Evolutionary conservation across 225 moss, liverwort and hornwort genomes (phyloP).

Genomic region (Bryum argenteum): DNA sequence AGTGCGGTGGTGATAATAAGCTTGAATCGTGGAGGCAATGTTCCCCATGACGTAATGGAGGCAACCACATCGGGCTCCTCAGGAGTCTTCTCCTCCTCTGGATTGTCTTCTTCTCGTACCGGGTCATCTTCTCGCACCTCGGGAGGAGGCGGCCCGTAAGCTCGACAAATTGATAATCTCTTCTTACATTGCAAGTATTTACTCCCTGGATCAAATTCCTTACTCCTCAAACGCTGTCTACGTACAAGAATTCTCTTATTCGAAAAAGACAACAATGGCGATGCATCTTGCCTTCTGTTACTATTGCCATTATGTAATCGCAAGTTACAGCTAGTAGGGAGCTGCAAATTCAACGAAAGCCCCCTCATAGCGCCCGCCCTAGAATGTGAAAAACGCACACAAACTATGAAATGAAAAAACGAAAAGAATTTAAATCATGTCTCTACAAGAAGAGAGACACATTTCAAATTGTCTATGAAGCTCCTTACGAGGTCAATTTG

Average conservation of each 20-base stretch:
- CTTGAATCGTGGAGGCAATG: conserved; percentile 76
- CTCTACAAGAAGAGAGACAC: conserved; percentile 9
- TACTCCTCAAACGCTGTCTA: conserved; percentile 28
- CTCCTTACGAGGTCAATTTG: conserved; percentile 11
- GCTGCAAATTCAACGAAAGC: conserved; percentile 32
- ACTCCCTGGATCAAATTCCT: conserved; percentile 31
- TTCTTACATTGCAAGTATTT: conserved; percentile 23
- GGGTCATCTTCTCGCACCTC: conserved; percentile 43
- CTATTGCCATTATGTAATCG: conserved; percentile 32
- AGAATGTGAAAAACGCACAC: conserved; percentile 1
- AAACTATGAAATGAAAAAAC: conserved; percentile 7
- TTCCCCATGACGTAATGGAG: conserved; percentile 48
- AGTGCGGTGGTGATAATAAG: conserved; percentile 82
- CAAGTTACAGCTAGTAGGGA: conserved; percentile 23
- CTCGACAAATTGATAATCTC: conserved; percentile 32
- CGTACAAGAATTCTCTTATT: conserved; percentile 14
- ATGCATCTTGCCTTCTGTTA: conserved; percentile 26
- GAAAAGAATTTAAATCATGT: not conserved
- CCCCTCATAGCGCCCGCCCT: conserved; percentile 40
- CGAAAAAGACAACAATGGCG: conserved; percentile 13
- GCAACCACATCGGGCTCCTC: not conserved
- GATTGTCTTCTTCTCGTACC: conserved; percentile 41
- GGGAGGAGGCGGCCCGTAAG: conserved; percentile 51
- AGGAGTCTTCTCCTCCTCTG: not conserved
- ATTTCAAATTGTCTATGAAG: not conserved